These are phyloP conservation scores for Kappamyces sp. DNA, from an alignment of 192 early-diverging fungal species.

Conservation along the genomic window DNA sequence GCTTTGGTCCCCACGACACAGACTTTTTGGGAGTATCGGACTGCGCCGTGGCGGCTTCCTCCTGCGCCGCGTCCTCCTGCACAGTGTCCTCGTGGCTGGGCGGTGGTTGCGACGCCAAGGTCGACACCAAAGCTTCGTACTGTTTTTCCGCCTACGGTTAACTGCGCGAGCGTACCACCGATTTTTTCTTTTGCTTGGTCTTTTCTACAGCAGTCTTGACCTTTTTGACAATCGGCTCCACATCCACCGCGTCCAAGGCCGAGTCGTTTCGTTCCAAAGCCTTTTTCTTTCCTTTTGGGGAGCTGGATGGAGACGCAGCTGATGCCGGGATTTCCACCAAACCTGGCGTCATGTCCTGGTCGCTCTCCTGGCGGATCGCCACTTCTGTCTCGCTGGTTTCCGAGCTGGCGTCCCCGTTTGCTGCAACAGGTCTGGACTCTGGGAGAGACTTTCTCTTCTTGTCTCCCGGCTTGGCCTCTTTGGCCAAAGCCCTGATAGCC, in stretches of 20 bases:
- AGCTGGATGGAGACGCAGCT: too few relatives aligned
- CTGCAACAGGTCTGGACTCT: too few relatives aligned
- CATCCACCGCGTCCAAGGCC: too few relatives aligned
- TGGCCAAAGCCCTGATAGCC: too few relatives aligned
- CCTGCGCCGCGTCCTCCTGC: not conserved
- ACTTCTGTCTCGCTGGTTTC: too few relatives aligned
- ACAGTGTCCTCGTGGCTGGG: not conserved
- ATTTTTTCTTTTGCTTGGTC: constrained; percentile 7
- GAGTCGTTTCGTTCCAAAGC: too few relatives aligned
- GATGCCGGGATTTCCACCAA: too few relatives aligned
- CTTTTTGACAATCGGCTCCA: too few relatives aligned
- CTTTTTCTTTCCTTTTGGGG: too few relatives aligned
- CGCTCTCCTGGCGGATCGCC: too few relatives aligned
- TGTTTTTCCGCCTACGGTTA: constrained; percentile 1
- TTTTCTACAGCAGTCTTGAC: not conserved
- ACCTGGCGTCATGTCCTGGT: too few relatives aligned
- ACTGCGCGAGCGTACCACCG: not conserved
- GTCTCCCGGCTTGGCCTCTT: not conserved
- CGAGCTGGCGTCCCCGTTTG: too few relatives aligned
- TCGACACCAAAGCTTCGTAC: not conserved
- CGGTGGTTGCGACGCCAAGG: not conserved
- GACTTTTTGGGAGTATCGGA: constrained; percentile 2
- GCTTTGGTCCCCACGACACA: constrained; percentile 10
- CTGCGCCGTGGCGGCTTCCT: not conserved
- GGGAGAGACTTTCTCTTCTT: constrained; percentile 11